Percentiles rank a stretch among this genome's conserved stretches.
phyloP scores from a whole-genome alignment of 2,329 filamentous ascomycete species.

The Thyridium curvatum region DNA sequence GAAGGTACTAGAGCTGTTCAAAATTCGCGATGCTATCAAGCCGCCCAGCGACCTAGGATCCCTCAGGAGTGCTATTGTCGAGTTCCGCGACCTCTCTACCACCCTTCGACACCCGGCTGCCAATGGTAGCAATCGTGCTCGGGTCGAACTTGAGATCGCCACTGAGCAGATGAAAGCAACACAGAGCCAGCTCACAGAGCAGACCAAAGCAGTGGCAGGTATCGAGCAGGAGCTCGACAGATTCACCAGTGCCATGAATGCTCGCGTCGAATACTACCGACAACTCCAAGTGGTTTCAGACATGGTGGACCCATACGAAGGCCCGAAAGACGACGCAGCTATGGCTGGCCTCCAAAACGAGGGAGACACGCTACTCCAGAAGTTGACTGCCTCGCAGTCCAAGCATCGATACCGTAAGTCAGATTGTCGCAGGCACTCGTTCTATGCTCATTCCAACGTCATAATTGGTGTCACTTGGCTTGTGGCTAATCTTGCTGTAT shows the following conservation, averaged over 20 bases:
- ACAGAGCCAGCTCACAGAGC: slow-evolving; percentile 44
- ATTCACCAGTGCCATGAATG: slow-evolving; percentile 76
- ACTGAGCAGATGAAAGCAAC: slow-evolving; percentile 55
- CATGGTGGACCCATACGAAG: slow-evolving; percentile 70
- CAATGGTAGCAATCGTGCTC: slow-evolving; percentile 46
- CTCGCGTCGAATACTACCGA: slow-evolving; percentile 80
- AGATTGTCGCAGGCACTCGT: no score
- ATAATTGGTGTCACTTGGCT: background rate
- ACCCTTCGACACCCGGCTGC: slow-evolving; percentile 52
- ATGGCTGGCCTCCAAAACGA: slow-evolving; percentile 33
- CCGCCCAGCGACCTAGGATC: slow-evolving; percentile 50
- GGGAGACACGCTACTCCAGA: slow-evolving; percentile 47
- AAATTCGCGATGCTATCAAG: slow-evolving; percentile 38
- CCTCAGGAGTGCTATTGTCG: slow-evolving; percentile 62
- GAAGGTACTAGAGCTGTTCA: slow-evolving; percentile 46
- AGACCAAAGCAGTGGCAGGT: slow-evolving; percentile 38
- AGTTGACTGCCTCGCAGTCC: slow-evolving; percentile 57
- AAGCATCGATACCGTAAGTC: slow-evolving; percentile 67
- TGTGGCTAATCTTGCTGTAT: slow-evolving; percentile 9
- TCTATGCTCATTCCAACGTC: no score
- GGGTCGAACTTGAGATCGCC: slow-evolving; percentile 59
- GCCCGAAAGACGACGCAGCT: slow-evolving; percentile 45
- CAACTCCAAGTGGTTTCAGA: slow-evolving; percentile 91
- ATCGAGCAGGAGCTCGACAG: slow-evolving; percentile 67
- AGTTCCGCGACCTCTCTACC: slow-evolving; percentile 58